A percentile compares a stretch with the other conserved stretches of the same genome.
These are phyloP conservation scores for Millerago galiae DNA, from an alignment of 805 yeast species.

Conservation along the genomic window DNA sequence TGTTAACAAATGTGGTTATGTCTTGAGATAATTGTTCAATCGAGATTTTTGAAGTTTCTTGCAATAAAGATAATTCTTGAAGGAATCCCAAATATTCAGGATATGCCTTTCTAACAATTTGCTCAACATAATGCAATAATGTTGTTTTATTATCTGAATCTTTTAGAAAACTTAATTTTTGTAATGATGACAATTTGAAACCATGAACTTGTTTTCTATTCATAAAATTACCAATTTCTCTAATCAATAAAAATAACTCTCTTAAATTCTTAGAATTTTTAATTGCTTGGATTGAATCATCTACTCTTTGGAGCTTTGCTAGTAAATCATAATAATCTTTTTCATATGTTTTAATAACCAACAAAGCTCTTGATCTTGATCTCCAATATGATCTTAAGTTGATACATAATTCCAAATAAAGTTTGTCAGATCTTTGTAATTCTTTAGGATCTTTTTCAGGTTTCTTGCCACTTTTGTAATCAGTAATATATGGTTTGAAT, in stretches of 20 bases:
- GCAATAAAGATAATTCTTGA: slow-evolving; percentile 49
- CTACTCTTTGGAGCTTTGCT: slow-evolving; percentile 48
- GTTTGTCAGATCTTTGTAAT: slow-evolving; percentile 63
- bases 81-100: slow-evolving; percentile 58
- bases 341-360: slow-evolving; percentile 48
- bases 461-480: slow-evolving; percentile 31
- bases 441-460: slow-evolving; percentile 52
- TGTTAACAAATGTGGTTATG: slow-evolving; percentile 45
- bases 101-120: slow-evolving; percentile 54
- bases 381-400: slow-evolving; percentile 69
- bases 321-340: slow-evolving; percentile 61
- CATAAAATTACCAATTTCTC: slow-evolving; percentile 75
- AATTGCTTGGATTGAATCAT: slow-evolving; percentile 50
- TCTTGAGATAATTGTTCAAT: slow-evolving; percentile 58
- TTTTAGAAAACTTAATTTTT: slow-evolving; percentile 63
- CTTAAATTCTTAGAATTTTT: slow-evolving; percentile 47
- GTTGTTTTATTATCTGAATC: slow-evolving; percentile 61
- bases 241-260: slow-evolving; percentile 55
- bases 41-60: slow-evolving; percentile 51
- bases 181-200: slow-evolving; percentile 62
- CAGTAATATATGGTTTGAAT: slow-evolving; percentile 58
- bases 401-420: slow-evolving; percentile 60
- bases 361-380: slow-evolving; percentile 59
- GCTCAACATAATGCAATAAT: slow-evolving; percentile 70
- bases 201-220: slow-evolving; percentile 68